phyloP scores from a whole-genome alignment of 108 stramenopile species.

The Ochromonas danica region DNA sequence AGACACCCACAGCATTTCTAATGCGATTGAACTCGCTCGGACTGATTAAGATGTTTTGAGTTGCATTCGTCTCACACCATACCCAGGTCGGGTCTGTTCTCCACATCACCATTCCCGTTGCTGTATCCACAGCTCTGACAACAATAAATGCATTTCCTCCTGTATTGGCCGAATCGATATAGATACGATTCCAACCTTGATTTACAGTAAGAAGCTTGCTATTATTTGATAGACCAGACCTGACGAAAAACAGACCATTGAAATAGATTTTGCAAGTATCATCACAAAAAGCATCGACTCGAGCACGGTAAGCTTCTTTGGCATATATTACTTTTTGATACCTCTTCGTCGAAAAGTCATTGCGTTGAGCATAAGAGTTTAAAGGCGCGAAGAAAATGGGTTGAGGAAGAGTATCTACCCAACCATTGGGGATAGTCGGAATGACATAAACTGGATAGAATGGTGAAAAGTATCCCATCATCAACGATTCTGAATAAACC shows the following conservation, averaged over 20 bases:
- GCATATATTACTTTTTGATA: too few species aligned
- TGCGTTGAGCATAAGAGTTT: background rate
- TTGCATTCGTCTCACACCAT: too few species aligned
- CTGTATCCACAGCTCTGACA: background rate
- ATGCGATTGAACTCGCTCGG: too few species aligned
- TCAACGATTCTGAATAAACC: too few species aligned
- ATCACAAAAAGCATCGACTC: background rate
- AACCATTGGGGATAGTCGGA: too few species aligned
- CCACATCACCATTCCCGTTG: constrained; percentile 9
- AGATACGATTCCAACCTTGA: background rate
- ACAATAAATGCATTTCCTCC: background rate
- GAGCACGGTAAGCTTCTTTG: background rate
- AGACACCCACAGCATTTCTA: too few species aligned
- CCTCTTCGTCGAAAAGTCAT: background rate
- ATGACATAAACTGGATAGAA: too few species aligned
- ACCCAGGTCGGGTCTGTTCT: constrained; percentile 9
- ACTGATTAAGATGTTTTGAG: too few species aligned
- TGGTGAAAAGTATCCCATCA: too few species aligned
- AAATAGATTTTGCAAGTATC: background rate
- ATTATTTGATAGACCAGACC: background rate
- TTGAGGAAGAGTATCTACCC: too few species aligned
- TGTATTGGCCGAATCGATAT: background rate
- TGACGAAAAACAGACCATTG: background rate
- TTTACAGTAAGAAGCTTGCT: background rate
- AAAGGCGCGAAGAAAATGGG: too few species aligned